Base-by-base conservation (phyloP, 2,329 filamentous ascomycete species). In the Nigrospora osmanthi region DNA sequence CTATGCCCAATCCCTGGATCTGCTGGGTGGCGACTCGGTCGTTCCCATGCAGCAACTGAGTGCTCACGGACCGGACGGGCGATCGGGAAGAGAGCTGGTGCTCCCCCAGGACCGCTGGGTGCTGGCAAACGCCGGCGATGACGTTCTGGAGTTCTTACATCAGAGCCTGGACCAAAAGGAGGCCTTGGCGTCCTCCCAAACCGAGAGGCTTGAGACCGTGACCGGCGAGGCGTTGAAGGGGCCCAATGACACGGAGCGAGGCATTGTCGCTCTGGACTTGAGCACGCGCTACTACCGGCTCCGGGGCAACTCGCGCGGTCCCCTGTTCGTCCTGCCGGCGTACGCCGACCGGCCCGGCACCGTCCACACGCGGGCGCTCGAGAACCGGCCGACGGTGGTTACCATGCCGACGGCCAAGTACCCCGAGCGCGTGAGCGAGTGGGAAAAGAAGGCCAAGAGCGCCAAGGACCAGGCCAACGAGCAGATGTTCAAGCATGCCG, bases 21-120 rank as follows among this genome's bases (percentile, higher is more conserved):
- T 69, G 0, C 63, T 81, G 2, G 65, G 65, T 0, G 67, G 68
- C 28, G 75, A 78, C 52, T 72, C 75, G 2, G 55, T 66, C 7
- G 65, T 75, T 2, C 75, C 77, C 1, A 51, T 62, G 35, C 74
- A 79, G 64, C 63, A 78, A 49, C 64, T 80, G 32, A 74, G 73
- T 16, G 63, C 66, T 14, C 58, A 73, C 11, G 78, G 80, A 0
- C 72, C 75, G 0, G 70, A 75, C 34, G 69, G 69, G 32, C 67
- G 77, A 19, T 64, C 76, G 6, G 71, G 72, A 4, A 69, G 80
- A 16, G 70, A 73, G 45, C 68, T 84, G 19, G 69, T 68, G 2
- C 74, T 66, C 54, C 71, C 72, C 1, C 77, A 81, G 61, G 75
- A 79, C 55, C 67, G 68, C 11, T 81, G 72, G 62, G 58, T 81